phyloP scores from a whole-genome alignment of 192 early-diverging fungal species.

The Coemansia umbellata region DNA sequence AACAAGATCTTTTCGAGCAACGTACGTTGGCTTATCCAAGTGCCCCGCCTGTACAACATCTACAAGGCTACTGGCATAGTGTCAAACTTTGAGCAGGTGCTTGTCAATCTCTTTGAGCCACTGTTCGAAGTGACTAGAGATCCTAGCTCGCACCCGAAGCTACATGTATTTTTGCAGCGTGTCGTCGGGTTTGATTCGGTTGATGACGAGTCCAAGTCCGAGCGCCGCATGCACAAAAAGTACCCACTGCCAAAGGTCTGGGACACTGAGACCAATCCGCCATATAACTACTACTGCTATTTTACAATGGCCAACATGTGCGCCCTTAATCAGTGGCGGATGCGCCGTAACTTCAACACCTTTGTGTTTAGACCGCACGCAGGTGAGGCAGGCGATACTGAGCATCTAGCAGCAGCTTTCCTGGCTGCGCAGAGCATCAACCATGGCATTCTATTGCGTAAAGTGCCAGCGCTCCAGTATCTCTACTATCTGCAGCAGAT shows the following conservation, averaged over 20 bases:
- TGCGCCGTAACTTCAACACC: constrained; percentile 75
- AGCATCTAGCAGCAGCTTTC: constrained; percentile 87
- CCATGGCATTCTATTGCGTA: constrained; percentile 91
- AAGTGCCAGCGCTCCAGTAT: constrained; percentile 93
- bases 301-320: constrained; percentile 87
- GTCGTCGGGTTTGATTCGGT: constrained; percentile 94
- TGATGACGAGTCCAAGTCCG: constrained; percentile 90
- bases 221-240: constrained; percentile 77
- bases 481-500: constrained; percentile 94
- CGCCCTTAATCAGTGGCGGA: constrained; percentile 75
- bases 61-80: constrained; percentile 67
- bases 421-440: constrained; percentile 81
- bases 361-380: constrained; percentile 92
- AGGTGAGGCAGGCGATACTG: constrained; percentile 94
- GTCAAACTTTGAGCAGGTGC: constrained; percentile 69
- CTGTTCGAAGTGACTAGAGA: constrained; percentile 89
- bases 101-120: constrained; percentile 82
- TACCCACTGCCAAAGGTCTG: constrained; percentile 67
- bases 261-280: constrained; percentile 68
- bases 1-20: constrained; percentile 88
- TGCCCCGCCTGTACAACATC: constrained; percentile 87
- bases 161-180: constrained; percentile 90
- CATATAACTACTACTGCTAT: constrained; percentile 92
- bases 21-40: constrained; percentile 93
- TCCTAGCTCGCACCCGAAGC: constrained; percentile 79